These are phyloP conservation scores for Orbilia javanica DNA, from an alignment of 2,329 filamentous ascomycete species.

Conservation along the genomic window DNA sequence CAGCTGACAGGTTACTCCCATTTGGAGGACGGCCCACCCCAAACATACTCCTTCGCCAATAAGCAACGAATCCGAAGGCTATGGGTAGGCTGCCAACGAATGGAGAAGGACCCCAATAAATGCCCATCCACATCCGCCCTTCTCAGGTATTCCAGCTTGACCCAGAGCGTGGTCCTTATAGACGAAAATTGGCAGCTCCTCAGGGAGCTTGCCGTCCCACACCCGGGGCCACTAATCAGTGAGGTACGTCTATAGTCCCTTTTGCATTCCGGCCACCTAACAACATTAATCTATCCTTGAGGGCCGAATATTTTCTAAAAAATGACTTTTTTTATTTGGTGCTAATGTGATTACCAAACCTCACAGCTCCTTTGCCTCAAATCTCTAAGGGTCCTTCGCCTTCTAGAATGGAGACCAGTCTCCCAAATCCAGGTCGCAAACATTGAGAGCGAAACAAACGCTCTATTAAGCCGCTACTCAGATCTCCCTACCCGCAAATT, in stretches of 20 bases:
- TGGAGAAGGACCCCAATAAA: not conserved
- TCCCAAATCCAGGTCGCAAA: not conserved
- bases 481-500: not conserved
- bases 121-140: constrained; percentile 20
- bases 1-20: not conserved
- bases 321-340: too few species aligned
- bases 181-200: constrained; percentile 13
- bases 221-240: not conserved
- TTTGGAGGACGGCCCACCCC: not conserved
- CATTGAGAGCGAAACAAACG: not conserved
- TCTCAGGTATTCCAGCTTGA: not conserved
- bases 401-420: not conserved
- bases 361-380: not conserved
- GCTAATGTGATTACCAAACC: too few species aligned
- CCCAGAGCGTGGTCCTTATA: not conserved
- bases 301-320: too few species aligned
- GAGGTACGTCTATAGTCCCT: not conserved
- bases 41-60: not conserved
- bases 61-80: constrained; percentile 6
- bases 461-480: not conserved
- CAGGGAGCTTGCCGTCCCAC: constrained; percentile 26
- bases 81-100: constrained; percentile 32
- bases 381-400: not conserved
- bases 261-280: too few species aligned
- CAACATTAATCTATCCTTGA: too few species aligned